Evolutionary conservation across 1,284 basidiomycete species (phyloP).

Genomic region (Marasmius tenuissimus): DNA sequence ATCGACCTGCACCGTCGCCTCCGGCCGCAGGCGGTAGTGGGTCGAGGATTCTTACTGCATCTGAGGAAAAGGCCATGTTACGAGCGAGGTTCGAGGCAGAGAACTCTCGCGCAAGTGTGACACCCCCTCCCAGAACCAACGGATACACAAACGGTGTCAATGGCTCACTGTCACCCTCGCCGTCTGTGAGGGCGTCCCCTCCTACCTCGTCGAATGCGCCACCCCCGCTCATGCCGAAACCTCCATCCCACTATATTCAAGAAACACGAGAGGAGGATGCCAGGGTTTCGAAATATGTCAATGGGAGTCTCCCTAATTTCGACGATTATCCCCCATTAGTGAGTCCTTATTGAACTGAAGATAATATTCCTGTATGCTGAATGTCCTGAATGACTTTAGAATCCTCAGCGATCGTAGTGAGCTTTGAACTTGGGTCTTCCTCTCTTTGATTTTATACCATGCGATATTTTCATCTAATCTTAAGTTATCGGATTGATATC

Average conservation of each 20-base stretch:
- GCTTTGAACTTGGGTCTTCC: neutral
- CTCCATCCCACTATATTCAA: constrained; percentile 73
- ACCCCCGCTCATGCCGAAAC: constrained; percentile 70
- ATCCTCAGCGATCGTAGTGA: neutral
- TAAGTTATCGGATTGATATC: neutral
- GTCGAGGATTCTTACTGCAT: constrained; percentile 56
- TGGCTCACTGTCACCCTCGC: neutral
- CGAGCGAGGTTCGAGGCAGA: constrained; percentile 62
- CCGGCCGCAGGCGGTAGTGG: constrained; percentile 9
- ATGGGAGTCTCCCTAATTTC: constrained; percentile 10
- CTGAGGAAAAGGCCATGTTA: constrained; percentile 74
- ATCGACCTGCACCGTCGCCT: constrained; percentile 16
- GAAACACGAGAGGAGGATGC: constrained; percentile 73
- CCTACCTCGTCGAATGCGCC: constrained; percentile 33
- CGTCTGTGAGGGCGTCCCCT: neutral
- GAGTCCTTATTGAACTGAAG: neutral
- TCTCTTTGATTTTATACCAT: neutral
- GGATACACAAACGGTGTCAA: constrained; percentile 20
- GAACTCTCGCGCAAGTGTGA: constrained; percentile 24
- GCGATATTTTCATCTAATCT: neutral
- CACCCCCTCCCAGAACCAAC: constrained; percentile 15
- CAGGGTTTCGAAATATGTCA: constrained; percentile 34
- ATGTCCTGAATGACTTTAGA: neutral
- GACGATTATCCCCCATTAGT: constrained; percentile 15
- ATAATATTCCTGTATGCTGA: neutral